A percentile compares a stretch with the other conserved stretches of the same genome.
phyloP scores from a whole-genome alignment of 139 green algal species.

The Choricystis sp. region DNA sequence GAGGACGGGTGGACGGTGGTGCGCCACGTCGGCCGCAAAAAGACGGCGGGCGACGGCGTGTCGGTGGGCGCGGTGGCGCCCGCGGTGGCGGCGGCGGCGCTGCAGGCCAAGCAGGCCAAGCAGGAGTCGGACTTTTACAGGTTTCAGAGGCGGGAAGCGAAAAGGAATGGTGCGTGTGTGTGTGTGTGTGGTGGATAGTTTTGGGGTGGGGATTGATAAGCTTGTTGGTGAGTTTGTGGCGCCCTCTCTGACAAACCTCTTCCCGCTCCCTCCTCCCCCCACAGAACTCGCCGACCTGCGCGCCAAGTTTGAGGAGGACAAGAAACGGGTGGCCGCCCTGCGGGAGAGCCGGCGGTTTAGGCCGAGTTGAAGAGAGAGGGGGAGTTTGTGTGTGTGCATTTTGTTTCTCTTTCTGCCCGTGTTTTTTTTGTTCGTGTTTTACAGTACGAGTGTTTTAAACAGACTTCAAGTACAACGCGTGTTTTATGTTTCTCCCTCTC shows the following conservation, averaged over 20 bases:
- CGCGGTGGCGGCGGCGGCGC: constrained; percentile 13
- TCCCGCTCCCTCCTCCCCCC: not conserved
- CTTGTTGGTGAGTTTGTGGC: too few relatives aligned
- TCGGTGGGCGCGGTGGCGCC: constrained; percentile 2
- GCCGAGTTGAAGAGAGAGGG: constrained; percentile 2
- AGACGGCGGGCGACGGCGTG: constrained; percentile 13
- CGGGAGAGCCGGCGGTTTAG: constrained; percentile 27
- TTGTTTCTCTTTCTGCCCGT: not conserved
- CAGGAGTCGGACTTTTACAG: constrained; percentile 26
- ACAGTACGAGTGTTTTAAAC: too few relatives aligned
- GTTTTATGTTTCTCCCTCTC: too few relatives aligned
- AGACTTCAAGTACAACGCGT: too few relatives aligned
- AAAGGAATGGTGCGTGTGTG: constrained; percentile 16
- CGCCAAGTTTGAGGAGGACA: constrained; percentile 34
- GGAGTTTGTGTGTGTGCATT: not conserved
- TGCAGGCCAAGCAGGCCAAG: constrained; percentile 5
- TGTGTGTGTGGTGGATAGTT: not conserved
- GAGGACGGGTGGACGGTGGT: constrained; percentile 51
- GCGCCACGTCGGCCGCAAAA: constrained; percentile 7
- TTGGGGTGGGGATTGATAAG: not conserved
- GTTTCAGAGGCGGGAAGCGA: constrained; percentile 35
- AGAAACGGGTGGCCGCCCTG: constrained; percentile 26
- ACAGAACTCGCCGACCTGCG: constrained; percentile 36
- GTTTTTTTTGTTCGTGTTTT: too few relatives aligned
- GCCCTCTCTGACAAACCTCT: too few relatives aligned